Evolutionary conservation across 768 basidiomycete genomes (phyloP).

Genomic region (Panaeolus cyanescens): DNA sequence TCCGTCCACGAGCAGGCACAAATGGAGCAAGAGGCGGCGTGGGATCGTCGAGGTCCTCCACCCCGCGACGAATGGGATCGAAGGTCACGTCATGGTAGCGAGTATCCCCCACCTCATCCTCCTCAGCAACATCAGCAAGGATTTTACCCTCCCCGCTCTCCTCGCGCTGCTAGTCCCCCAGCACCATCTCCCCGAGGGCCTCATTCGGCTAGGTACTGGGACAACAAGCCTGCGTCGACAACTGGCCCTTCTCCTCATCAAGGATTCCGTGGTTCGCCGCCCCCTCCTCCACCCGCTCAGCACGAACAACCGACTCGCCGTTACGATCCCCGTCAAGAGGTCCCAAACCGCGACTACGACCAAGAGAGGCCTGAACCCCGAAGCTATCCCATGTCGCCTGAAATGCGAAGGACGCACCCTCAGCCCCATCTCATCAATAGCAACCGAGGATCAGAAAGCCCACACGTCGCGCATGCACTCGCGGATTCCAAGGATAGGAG

Average conservation of each 20-base stretch:
- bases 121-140: constrained; percentile 25
- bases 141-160: constrained; percentile 46
- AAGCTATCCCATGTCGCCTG: constrained; percentile 50
- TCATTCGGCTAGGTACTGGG: constrained; percentile 59
- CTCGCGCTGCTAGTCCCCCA: constrained; percentile 49
- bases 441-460: constrained; percentile 62
- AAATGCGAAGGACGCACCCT: constrained; percentile 35
- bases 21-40: constrained; percentile 54
- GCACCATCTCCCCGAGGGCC: constrained; percentile 61
- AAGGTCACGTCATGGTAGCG: constrained; percentile 42
- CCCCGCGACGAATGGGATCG: constrained; percentile 44
- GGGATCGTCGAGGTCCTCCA: constrained; percentile 61
- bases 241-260: constrained; percentile 29
- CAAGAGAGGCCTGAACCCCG: constrained; percentile 36
- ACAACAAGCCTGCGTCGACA: constrained; percentile 51
- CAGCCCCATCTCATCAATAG: constrained; percentile 32
- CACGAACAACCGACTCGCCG: constrained; percentile 50
- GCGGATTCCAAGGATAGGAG: constrained; percentile 49
- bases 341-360: constrained; percentile 52
- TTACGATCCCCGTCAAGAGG: constrained; percentile 68
- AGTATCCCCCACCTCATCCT: constrained; percentile 38
- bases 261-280: constrained; percentile 29
- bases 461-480: constrained; percentile 39
- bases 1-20: constrained; percentile 50
- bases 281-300: constrained; percentile 32